Base-by-base conservation (phyloP, 129 eudicot species). In the Pseudognaphalium luteoalbum region DNA sequence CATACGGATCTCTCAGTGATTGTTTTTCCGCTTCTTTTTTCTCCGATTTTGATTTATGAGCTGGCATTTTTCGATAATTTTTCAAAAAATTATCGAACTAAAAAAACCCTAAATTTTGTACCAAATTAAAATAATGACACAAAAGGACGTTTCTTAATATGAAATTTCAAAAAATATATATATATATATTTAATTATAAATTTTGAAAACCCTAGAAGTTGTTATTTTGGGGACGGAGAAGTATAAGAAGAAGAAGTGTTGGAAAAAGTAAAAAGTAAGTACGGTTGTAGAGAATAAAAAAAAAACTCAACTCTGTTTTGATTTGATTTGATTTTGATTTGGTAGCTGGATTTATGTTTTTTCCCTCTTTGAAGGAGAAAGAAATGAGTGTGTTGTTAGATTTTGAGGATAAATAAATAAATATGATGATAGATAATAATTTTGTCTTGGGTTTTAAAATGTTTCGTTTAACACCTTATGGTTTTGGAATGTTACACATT, bases 1-100 rank as follows among this genome's bases (percentile, higher is more conserved):
- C 97, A 60, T 92, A 92, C 1, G 97, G 92, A 76, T 92, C 97
- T 81, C 96, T 84, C 50, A 90, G 64, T 37, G 81, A 78, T 79
- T 75, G 87, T 77, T 80, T 87, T 66, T 73, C 82, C 12, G 82
- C 65, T 51, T 89, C 86, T 0, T 50, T 63, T 57, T 80, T 88
- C 71, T 91, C 96, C 59, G 87, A 70, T 81, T 89, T 89, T 22
- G 90, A 82, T 74, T 84, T 86, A 25, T 83, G 86, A 34, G 80
- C 85, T 68, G 85, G 92, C 97, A 92, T 92, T 80, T 51, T 78
- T 80, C 75, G 67, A 42, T 58, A 4, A 16, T 41, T 63, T 50
- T 63, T 39, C 35, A 21, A 58, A 51, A 7, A 57, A 19, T 15
- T 60, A 29, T 39, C 44, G 39, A 59, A 74, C n/a, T n/a, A 9